Base-by-base conservation (phyloP, 768 basidiomycete species). In the Trametes cinnabarina region DNA sequence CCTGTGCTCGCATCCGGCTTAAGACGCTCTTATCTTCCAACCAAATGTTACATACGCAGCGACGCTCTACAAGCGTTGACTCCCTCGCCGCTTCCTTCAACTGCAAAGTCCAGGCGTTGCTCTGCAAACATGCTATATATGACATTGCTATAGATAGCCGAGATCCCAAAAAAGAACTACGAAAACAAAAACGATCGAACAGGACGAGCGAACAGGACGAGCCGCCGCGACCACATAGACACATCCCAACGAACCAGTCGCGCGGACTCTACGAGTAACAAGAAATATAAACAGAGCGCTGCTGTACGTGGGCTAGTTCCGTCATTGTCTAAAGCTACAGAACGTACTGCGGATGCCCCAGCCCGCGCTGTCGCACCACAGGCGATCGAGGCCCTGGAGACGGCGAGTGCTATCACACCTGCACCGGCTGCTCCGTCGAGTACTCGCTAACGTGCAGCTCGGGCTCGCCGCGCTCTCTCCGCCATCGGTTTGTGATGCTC, bases 401-500 rank as follows among this genome's bases (percentile, higher is more conserved):
- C 10, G 41, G 41, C 41, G 9, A 17, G 52, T 9, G 37, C 40
- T 41, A 32, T 42, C 55, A 60, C 41, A 55, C 58, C 25, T 48
- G 47, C 20, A 55, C 26, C 12, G 58, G 53, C 53, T 43, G 48
- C 51, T 61, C 61, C n/a, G 51, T 54, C 34, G 56, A 54, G 30
- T 62, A 58, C 12, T 62, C 61, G 28, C 42, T 47, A 40, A 34
- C 47, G 32, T 44, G 56, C 44, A 62, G 52, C 43, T 92, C 90
- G 1, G 78, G 71, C 65, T 94, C 90, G 12, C 91, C 92, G 58
- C 92, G 79, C 64, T 92, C 88, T 58, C 82, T 77, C 60, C 94
- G 80, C 95, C 95, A 97, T n/a, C 85, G 82, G 72, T 98, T 97
- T 41, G 84, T 79, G 52, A 87, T 83, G 30, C 70, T 79, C 46